phyloP scores from a whole-genome alignment of 331 rosid genomes.

The Pyrus hybrid region DNA sequence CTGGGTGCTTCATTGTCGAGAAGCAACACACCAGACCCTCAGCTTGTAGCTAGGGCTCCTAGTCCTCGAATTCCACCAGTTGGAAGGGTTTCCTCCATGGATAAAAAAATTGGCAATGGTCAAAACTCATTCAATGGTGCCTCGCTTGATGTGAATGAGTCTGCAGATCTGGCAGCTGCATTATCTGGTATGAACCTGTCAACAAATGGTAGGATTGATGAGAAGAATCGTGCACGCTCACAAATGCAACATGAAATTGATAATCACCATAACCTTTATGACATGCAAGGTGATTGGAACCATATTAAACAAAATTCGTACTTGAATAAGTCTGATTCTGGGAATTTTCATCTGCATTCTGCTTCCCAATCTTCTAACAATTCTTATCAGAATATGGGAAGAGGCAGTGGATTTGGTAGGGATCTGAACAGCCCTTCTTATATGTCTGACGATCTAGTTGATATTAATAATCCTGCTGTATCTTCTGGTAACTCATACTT shows the following conservation, averaged over 20 bases:
- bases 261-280: slow-evolving; percentile 22
- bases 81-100: slow-evolving; percentile 29
- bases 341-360: slow-evolving; percentile 47
- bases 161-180: slow-evolving; percentile 39
- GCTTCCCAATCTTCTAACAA: slow-evolving; percentile 38
- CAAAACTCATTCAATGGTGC: slow-evolving; percentile 32
- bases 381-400: slow-evolving; percentile 29
- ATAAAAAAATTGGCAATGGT: slow-evolving; percentile 23
- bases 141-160: slow-evolving; percentile 16
- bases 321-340: slow-evolving; percentile 39
- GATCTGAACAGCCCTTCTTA: slow-evolving; percentile 17
- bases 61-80: slow-evolving; percentile 43
- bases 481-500: slow-evolving; percentile 27
- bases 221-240: slow-evolving; percentile 21
- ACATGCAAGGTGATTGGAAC: slow-evolving; percentile 24
- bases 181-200: slow-evolving; percentile 40
- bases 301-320: slow-evolving; percentile 14
- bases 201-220: slow-evolving; percentile 19
- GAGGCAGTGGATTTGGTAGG: slow-evolving; percentile 18
- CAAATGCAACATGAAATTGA: slow-evolving; percentile 28
- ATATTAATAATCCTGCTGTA: slow-evolving; percentile 18
- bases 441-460: slow-evolving; percentile 13
- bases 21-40: slow-evolving; percentile 45
- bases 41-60: slow-evolving; percentile 37
- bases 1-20: slow-evolving; percentile 40